A percentile compares a stretch with the other conserved stretches of the same genome.
Conservation (phyloP, 1,284 basidiomycete species). For the Schizopora paradoxa region DNA sequence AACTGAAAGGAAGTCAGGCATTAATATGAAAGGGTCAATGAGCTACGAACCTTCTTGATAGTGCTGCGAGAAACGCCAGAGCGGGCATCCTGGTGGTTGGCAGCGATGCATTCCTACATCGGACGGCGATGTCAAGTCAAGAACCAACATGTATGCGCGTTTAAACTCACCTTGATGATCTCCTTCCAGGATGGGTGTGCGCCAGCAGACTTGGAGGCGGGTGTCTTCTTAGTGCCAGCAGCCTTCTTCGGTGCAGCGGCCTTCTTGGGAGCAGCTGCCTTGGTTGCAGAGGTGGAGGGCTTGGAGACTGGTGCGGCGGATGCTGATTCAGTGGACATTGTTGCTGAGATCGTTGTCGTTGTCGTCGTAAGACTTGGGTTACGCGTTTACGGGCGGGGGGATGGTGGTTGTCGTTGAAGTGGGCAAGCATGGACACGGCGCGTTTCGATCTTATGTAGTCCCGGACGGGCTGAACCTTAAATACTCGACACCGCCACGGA, state of each 20-base stretch:
- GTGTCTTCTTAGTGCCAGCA: constrained; percentile 1
- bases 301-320: constrained; percentile 30
- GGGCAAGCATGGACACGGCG: not conserved
- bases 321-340: constrained; percentile 29
- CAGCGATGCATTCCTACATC: constrained; percentile 60
- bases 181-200: constrained; percentile 56
- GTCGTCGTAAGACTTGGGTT: constrained; percentile 33
- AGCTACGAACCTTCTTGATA: constrained; percentile 65
- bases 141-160: too few relatives aligned
- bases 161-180: constrained; percentile 57
- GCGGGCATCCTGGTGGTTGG: constrained; percentile 60
- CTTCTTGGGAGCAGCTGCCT: constrained; percentile 37
- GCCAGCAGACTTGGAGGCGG: constrained; percentile 12
- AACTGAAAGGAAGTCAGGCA: constrained; percentile 39
- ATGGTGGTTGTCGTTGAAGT: constrained; percentile 25
- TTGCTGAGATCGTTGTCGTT: constrained; percentile 40
- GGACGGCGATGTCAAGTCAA: constrained; percentile 12
- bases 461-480: not conserved
- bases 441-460: not conserved
- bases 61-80: constrained; percentile 69
- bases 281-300: constrained; percentile 29
- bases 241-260: constrained; percentile 24
- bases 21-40: not conserved
- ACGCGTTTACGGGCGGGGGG: constrained; percentile 41
- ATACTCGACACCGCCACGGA: constrained; percentile 1